Percentiles rank a stretch among this genome's conserved stretches.
phyloP scores from a whole-genome alignment of 345 rosid species.

The Mangifera indica region DNA sequence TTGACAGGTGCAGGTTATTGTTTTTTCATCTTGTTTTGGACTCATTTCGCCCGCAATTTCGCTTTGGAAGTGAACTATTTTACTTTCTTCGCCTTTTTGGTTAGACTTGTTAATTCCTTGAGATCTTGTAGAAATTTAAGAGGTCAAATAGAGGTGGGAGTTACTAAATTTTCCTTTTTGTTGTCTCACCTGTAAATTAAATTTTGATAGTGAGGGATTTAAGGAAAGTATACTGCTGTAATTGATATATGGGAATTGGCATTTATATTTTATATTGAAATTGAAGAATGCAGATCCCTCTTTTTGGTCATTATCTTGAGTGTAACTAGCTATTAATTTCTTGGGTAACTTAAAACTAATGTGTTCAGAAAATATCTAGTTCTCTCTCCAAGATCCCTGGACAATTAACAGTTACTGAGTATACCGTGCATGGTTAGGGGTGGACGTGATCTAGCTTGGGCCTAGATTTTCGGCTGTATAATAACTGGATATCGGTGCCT shows the following conservation, averaged over 20 bases:
- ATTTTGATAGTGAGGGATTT: constrained; percentile 38
- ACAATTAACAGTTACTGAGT: no score
- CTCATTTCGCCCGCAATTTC: constrained; percentile 6
- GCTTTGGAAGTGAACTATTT: constrained; percentile 22
- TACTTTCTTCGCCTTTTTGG: constrained; percentile 2
- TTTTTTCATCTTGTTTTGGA: constrained; percentile 16
- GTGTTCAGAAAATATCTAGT: neutral
- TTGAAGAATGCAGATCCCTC: constrained; percentile 4
- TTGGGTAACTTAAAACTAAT: neutral
- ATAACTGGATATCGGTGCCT: no score
- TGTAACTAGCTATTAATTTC: neutral
- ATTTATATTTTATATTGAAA: neutral
- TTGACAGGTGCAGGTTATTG: constrained; percentile 24
- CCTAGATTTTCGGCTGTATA: no score
- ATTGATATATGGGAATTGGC: constrained; percentile 24
- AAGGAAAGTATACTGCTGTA: constrained; percentile 25
- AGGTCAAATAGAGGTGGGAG: constrained; percentile 35
- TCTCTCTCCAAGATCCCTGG: no score
- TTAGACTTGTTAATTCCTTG: constrained; percentile 23
- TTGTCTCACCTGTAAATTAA: constrained; percentile 47
- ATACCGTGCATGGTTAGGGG: no score
- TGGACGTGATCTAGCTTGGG: no score
- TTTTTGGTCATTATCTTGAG: constrained; percentile 5
- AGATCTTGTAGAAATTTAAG: constrained; percentile 30
- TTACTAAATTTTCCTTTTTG: constrained; percentile 29